These are phyloP conservation scores for Aspergillus hancockii DNA, from an alignment of 495 filamentous ascomycete species.

Conservation along the genomic window DNA sequence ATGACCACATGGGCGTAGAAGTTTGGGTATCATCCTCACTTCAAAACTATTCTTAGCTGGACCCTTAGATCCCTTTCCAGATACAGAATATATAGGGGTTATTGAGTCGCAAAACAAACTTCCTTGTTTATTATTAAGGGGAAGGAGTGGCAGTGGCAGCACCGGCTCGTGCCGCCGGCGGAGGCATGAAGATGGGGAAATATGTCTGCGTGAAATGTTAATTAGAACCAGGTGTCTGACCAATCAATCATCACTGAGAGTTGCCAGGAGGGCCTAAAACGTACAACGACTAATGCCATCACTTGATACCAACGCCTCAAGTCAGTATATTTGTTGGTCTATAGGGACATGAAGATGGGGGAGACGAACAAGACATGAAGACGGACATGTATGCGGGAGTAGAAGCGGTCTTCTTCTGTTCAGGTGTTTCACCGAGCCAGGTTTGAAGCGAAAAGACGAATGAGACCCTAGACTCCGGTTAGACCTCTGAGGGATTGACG, in stretches of 20 bases:
- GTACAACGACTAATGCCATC: conserved; percentile 73
- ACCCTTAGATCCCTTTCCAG: neutral
- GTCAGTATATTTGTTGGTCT: conserved; percentile 19
- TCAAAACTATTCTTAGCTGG: neutral
- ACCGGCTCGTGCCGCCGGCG: conserved; percentile 38
- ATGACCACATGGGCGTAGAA: neutral
- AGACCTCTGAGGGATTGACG: conserved; percentile 1
- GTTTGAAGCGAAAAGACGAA: conserved; percentile 81
- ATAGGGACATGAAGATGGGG: conserved; percentile 1
- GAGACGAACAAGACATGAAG: conserved; percentile 75
- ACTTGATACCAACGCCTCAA: conserved; percentile 46
- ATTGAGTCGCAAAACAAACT: conserved; percentile 14
- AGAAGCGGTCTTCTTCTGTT: conserved; percentile 62
- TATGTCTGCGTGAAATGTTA: conserved; percentile 60
- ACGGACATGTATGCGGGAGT: conserved; percentile 86
- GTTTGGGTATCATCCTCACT: neutral
- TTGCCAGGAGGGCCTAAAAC: conserved; percentile 22
- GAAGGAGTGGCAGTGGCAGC: conserved; percentile 47
- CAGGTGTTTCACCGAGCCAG: conserved; percentile 83
- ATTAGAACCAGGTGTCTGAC: conserved; percentile 17
- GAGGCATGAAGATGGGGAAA: conserved; percentile 80
- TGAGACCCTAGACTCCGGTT: conserved; percentile 59
- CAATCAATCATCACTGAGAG: neutral
- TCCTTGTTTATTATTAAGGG: conserved; percentile 28
- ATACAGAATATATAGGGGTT: neutral